phyloP scores from a whole-genome alignment of 805 yeast species.

The Wickerhamiella vanderwaltii region DNA sequence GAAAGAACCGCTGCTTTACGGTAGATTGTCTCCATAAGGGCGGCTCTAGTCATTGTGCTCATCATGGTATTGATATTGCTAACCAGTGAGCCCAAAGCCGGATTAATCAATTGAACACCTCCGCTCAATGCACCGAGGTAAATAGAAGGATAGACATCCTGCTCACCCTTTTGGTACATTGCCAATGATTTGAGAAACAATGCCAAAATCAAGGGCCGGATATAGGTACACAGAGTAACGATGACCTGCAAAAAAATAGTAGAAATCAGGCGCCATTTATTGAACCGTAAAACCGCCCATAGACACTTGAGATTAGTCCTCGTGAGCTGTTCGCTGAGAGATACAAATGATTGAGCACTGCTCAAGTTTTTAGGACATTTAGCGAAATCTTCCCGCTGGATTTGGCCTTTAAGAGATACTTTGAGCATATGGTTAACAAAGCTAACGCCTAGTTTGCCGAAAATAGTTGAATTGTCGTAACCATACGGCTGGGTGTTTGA shows the following conservation, averaged over 20 bases:
- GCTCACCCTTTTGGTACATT: constrained; percentile 2
- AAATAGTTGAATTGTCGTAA: constrained; percentile 14
- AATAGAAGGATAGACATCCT: constrained; percentile 1
- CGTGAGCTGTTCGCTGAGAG: constrained; percentile 8
- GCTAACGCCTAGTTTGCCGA: constrained; percentile 10
- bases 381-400: constrained; percentile 14
- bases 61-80: constrained; percentile 9
- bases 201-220: constrained; percentile 15
- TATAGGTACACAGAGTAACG: constrained; percentile 13
- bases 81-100: constrained; percentile 7
- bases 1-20: constrained; percentile 52
- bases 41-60: constrained; percentile 7
- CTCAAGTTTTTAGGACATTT: constrained; percentile 11
- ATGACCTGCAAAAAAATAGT: constrained; percentile 4
- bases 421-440: constrained; percentile 12
- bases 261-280: constrained; percentile 1
- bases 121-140: constrained; percentile 12
- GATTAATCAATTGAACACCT: constrained; percentile 4
- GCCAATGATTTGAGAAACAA: constrained; percentile 12
- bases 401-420: constrained; percentile 6
- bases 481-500: constrained; percentile 6
- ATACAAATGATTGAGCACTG: constrained; percentile 4
- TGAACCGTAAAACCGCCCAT: constrained; percentile 7
- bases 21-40: constrained; percentile 50
- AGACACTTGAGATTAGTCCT: constrained; percentile 10